Conservation (phyloP, 345 rosid genomes). For the Viola odorata region DNA sequence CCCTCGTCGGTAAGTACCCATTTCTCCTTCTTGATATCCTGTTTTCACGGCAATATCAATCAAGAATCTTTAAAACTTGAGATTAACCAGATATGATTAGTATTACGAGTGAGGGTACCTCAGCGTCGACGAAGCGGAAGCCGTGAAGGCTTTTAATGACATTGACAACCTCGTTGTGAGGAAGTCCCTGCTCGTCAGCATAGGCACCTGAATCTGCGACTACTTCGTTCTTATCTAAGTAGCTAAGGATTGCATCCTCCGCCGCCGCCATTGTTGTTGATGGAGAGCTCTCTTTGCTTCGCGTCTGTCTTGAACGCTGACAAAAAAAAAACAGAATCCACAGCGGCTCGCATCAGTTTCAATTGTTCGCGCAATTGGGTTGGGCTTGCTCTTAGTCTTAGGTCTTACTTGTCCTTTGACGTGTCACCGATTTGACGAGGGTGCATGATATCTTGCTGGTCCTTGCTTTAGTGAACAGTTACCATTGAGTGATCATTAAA, state of each 20-base stretch:
- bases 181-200: conserved; percentile 44
- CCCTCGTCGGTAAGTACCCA: conserved; percentile 89
- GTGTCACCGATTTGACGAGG: no score
- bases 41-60: conserved; percentile 3
- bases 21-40: conserved; percentile 68
- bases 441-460: no score
- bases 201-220: conserved; percentile 66
- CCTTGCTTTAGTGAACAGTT: no score
- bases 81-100: background rate
- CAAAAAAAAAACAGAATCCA: no score
- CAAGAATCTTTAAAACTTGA: background rate
- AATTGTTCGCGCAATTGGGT: no score
- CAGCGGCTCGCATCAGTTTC: no score
- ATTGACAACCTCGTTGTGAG: conserved; percentile 65
- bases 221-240: conserved; percentile 39
- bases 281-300: background rate
- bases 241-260: conserved; percentile 69
- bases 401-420: no score
- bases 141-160: conserved; percentile 80
- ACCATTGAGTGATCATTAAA: no score
- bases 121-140: conserved; percentile 60
- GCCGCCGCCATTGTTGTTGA: conserved; percentile 29
- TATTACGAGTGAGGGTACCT: conserved; percentile 27
- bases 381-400: no score
- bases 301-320: no score